Percentiles rank a stretch among this genome's conserved stretches.
phyloP scores from a whole-genome alignment of 441 rosid genomes.

The Populus hybrid region DNA sequence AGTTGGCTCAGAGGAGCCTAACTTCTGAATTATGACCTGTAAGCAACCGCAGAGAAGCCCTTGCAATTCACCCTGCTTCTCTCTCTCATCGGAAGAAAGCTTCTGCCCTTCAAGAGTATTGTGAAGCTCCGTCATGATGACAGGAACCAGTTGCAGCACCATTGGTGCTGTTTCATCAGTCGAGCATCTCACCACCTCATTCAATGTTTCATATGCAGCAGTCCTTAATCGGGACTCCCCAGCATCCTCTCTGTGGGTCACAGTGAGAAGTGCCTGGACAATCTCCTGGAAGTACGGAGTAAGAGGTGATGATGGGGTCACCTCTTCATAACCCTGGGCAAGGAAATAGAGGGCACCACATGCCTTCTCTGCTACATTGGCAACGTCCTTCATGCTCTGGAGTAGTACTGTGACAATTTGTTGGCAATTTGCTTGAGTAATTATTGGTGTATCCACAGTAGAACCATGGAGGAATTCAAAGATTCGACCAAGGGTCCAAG shows the following conservation, averaged over 20 bases:
- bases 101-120: conserved; percentile 40
- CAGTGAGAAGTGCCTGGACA: conserved; percentile 38
- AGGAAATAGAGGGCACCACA: conserved; percentile 73
- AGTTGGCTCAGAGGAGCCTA: conserved; percentile 36
- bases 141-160: conserved; percentile 41
- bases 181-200: conserved; percentile 48
- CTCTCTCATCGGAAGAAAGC: conserved; percentile 36
- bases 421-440: conserved; percentile 39
- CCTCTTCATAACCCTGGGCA: conserved; percentile 49
- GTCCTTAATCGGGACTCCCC: conserved; percentile 40
- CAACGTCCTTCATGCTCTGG: conserved; percentile 45
- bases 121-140: conserved; percentile 40
- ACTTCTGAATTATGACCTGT: conserved; percentile 47
- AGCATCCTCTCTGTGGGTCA: conserved; percentile 42
- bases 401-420: conserved; percentile 38
- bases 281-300: conserved; percentile 44
- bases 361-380: conserved; percentile 72
- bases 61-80: conserved; percentile 43
- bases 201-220: conserved; percentile 48
- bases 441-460: conserved; percentile 34
- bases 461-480: conserved; percentile 49
- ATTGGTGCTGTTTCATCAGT: conserved; percentile 40
- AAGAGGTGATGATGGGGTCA: conserved; percentile 34
- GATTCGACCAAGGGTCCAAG: conserved; percentile 22
- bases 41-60: conserved; percentile 61